These are phyloP conservation scores for Botrytis fragariae DNA, from an alignment of 2,329 filamentous ascomycete genomes.

Conservation along the genomic window DNA sequence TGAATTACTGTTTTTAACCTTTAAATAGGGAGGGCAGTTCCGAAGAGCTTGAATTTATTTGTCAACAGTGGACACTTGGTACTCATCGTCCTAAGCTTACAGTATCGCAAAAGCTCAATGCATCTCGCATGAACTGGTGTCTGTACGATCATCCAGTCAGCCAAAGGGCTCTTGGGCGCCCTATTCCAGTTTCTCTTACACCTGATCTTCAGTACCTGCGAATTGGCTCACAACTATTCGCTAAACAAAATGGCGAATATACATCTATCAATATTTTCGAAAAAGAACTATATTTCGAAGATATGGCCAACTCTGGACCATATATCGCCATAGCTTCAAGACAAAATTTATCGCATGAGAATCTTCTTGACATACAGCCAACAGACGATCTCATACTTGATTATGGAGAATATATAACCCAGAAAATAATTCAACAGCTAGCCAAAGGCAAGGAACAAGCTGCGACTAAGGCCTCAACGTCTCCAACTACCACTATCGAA, in stretches of 20 bases:
- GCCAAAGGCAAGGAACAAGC: background rate
- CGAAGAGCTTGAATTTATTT: slow-evolving; percentile 9
- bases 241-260: background rate
- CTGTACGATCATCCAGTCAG: background rate
- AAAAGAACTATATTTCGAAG: background rate
- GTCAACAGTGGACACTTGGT: slow-evolving; percentile 8
- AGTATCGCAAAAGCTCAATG: background rate
- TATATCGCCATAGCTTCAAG: background rate
- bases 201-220: background rate
- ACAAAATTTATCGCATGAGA: background rate
- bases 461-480: background rate
- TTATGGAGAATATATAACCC: background rate
- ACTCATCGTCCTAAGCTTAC: slow-evolving; percentile 2
- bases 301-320: background rate
- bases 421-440: background rate
- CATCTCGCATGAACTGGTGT: background rate
- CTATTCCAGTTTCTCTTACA: background rate
- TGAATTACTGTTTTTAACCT: background rate
- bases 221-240: background rate
- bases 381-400: background rate
- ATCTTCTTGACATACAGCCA: background rate
- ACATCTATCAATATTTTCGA: background rate
- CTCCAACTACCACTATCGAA: background rate
- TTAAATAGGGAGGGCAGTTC: background rate
- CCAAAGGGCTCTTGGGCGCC: background rate